A percentile compares a stretch with the other conserved stretches of the same genome.
These are phyloP conservation scores for Saccharomycopsis sp. DNA, from an alignment of 805 yeast genomes.

Conservation along the genomic window DNA sequence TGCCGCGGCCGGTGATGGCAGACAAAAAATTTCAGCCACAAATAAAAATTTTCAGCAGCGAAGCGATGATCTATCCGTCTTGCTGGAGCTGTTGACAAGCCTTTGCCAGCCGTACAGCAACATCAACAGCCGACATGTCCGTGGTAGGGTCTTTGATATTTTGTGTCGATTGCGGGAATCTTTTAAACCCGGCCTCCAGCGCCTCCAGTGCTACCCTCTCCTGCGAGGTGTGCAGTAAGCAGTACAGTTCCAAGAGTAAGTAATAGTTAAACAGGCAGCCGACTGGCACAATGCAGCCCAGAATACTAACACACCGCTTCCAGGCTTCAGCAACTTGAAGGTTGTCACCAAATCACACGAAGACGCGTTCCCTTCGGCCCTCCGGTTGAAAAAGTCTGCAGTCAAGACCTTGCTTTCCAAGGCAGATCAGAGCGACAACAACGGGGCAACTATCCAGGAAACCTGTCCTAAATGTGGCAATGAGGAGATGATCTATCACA, in stretches of 20 bases:
- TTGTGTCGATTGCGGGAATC: slow-evolving; percentile 88
- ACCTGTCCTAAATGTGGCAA: slow-evolving; percentile 98
- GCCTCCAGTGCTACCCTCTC: slow-evolving; percentile 52
- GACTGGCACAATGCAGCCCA: neutral
- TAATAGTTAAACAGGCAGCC: neutral
- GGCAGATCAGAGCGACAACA: slow-evolving; percentile 60
- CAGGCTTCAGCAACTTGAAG: slow-evolving; percentile 64
- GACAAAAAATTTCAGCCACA: neutral
- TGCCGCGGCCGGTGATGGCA: neutral
- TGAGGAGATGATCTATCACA: slow-evolving; percentile 97
- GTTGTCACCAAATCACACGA: slow-evolving; percentile 85
- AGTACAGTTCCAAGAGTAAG: slow-evolving; percentile 25
- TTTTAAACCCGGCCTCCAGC: slow-evolving; percentile 62
- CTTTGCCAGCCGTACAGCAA: neutral
- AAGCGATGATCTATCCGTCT: no score
- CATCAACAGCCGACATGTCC: slow-evolving; percentile 59
- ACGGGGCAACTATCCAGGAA: slow-evolving; percentile 95
- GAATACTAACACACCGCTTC: slow-evolving; percentile 15
- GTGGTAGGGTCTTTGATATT: slow-evolving; percentile 93
- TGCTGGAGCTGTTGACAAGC: no score
- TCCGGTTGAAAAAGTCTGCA: slow-evolving; percentile 75
- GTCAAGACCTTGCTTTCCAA: slow-evolving; percentile 79
- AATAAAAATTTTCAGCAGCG: neutral
- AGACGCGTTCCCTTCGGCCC: slow-evolving; percentile 87
- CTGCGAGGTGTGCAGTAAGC: slow-evolving; percentile 34